Evolutionary conservation across 495 filamentous ascomycete genomes (phyloP), one percentile per base, ranked within the genome.

Genomic region (Opeltia flavorubescens): DNA sequence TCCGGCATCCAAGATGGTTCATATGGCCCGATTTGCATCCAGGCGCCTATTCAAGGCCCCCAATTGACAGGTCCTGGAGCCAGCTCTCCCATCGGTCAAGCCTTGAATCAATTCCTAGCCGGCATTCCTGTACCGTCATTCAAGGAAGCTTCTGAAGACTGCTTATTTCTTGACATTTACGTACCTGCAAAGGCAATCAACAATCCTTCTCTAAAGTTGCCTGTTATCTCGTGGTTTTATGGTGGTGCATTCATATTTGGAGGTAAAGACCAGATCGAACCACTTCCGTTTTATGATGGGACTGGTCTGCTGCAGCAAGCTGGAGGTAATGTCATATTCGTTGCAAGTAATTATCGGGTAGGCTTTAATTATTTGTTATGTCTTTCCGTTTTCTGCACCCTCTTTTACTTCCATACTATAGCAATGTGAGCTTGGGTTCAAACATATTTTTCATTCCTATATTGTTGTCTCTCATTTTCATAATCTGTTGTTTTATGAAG

Each of bases 1-100:
- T 58, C 64, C 0, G 64, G 55, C 4, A 53, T 76, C 35, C 71
- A 77, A 44, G 66, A 73, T 55, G 73, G 74, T 12, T 68, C 59
- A 15, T 59, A 70, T 59, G 61, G 72, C 44, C 41, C 62, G 47
- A 53, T 64, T 48, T 57, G 74, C 57, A 59, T 62, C 52, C 58
- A 75, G 65, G 65, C 64, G 48, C 24, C 63, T 38, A 51, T 58
- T 21, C 58, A 57, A 12, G 61, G 64, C 17, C 54, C 59, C 45
- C 66, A 65, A 41, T 48, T 70, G 36, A 45, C 54, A 1, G 61
- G 62, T 4, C 49, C 59, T 2, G 61, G 58, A 3, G 66, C 65
- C 26, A 53, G 49, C 26, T 60, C 55, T 15, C 63, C 64, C 0
- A 30, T 64, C 17, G 66, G 66, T 1, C 55, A 54, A 28, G 66